A percentile compares a stretch with the other conserved stretches of the same genome.
Conservation (phyloP, 2,329 filamentous ascomycete genomes). For the Plenodomus biglobosus region DNA sequence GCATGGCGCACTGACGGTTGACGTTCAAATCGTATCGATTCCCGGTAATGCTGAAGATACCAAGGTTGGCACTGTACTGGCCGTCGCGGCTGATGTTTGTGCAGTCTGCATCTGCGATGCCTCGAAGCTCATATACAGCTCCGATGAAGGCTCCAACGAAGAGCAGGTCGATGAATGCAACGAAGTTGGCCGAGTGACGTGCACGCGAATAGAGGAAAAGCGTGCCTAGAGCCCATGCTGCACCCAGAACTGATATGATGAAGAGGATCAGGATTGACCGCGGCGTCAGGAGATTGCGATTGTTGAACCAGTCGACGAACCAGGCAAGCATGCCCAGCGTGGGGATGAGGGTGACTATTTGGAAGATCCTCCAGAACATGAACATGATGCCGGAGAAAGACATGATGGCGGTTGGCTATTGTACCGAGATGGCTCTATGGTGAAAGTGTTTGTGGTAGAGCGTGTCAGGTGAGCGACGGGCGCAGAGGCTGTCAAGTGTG, state of each 20-base stretch:
- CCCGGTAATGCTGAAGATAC: slow-evolving; percentile 60
- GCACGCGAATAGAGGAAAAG: slow-evolving; percentile 61
- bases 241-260: slow-evolving; percentile 63
- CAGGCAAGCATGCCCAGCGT: slow-evolving; percentile 63
- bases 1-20: slow-evolving; percentile 83
- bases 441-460: slow-evolving; percentile 9
- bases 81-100: slow-evolving; percentile 55
- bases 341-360: slow-evolving; percentile 64
- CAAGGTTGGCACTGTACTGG: slow-evolving; percentile 60
- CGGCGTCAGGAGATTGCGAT: slow-evolving; percentile 60
- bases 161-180: slow-evolving; percentile 62
- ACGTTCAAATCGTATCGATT: slow-evolving; percentile 56
- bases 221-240: slow-evolving; percentile 63
- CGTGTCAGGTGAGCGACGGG: slow-evolving; percentile 10
- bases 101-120: slow-evolving; percentile 67
- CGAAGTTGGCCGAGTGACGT: slow-evolving; percentile 60
- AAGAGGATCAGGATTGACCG: slow-evolving; percentile 64
- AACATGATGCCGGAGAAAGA: slow-evolving; percentile 60
- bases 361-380: slow-evolving; percentile 61
- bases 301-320: slow-evolving; percentile 62
- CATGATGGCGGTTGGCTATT: slow-evolving; percentile 40
- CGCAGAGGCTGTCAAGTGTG: slow-evolving; percentile 5
- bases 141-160: slow-evolving; percentile 67
- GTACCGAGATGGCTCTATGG: slow-evolving; percentile 1
- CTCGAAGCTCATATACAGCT: slow-evolving; percentile 59